Conservation (phyloP, 495 filamentous ascomycete genomes). For the Tuber calosporum region DNA sequence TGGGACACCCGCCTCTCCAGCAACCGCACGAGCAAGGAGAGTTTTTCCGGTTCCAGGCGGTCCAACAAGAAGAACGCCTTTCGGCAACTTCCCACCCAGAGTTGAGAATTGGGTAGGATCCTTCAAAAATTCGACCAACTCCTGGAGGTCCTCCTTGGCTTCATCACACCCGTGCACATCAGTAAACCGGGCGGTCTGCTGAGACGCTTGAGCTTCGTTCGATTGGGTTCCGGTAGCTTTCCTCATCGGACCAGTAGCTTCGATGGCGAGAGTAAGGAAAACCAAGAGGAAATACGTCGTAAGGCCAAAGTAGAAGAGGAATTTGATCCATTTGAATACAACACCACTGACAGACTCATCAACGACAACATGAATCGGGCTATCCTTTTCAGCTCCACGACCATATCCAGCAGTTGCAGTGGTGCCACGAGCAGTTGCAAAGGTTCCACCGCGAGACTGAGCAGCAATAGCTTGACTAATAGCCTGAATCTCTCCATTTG, state of each 20-base stretch:
- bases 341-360: conserved; percentile 73
- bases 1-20: conserved; percentile 92
- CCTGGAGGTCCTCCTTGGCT: conserved; percentile 94
- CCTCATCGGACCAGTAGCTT: conserved; percentile 66
- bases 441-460: conserved; percentile 59
- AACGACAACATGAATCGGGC: conserved; percentile 89
- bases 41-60: conserved; percentile 98
- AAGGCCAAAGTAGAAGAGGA: conserved; percentile 67
- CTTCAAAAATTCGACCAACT: conserved; percentile 90
- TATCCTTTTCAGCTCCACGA: conserved; percentile 63
- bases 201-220: conserved; percentile 79
- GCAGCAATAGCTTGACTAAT: conserved; percentile 83
- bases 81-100: conserved; percentile 90
- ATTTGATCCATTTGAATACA: conserved; percentile 86
- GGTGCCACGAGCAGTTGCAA: conserved; percentile 45
- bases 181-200: conserved; percentile 81
- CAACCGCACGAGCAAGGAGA: conserved; percentile 90
- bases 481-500: conserved; percentile 64
- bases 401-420: conserved; percentile 34
- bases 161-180: conserved; percentile 98
- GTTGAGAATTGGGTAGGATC: conserved; percentile 85
- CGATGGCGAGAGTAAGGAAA: conserved; percentile 68
- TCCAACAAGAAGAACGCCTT: conserved; percentile 90
- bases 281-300: conserved; percentile 67
- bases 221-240: conserved; percentile 62